Percentiles rank a stretch among this genome's conserved stretches.
phyloP scores from a whole-genome alignment of 2,329 filamentous ascomycete genomes.

The Herpotrichia juniperi region DNA sequence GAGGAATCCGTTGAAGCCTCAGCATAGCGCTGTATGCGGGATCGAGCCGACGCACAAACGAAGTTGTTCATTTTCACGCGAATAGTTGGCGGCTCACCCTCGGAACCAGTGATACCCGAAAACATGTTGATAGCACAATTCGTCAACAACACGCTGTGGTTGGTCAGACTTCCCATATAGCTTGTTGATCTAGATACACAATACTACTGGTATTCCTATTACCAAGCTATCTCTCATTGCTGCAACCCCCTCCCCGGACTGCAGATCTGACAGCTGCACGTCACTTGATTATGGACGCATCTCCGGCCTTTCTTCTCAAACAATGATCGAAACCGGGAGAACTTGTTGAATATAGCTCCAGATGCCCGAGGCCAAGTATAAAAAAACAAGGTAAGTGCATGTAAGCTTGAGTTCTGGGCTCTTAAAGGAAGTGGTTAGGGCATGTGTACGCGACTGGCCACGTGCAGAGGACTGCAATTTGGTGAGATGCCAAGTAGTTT shows the following conservation, averaged over 20 bases:
- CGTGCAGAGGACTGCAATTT: not conserved
- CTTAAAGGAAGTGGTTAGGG: not conserved
- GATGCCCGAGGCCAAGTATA: conserved; percentile 69
- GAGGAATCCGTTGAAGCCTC: not conserved
- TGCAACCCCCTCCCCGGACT: conserved; percentile 69
- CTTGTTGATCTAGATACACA: too few species aligned
- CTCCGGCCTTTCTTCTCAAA: conserved; percentile 64
- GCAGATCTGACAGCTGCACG: conserved; percentile 67
- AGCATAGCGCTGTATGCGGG: not conserved
- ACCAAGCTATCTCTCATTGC: conserved; percentile 56
- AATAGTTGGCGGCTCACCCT: not conserved
- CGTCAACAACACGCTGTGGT: too few species aligned
- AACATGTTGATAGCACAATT: too few species aligned
- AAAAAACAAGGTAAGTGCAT: conserved; percentile 41
- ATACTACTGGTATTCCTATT: too few species aligned
- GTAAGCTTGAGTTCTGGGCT: not conserved
- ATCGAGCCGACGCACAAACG: too few species aligned
- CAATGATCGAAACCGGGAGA: conserved; percentile 66
- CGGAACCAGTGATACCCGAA: not conserved
- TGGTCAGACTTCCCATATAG: too few species aligned
- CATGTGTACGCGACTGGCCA: not conserved
- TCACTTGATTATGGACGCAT: conserved; percentile 59
- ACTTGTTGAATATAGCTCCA: conserved; percentile 70
- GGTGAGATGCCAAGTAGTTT: not conserved
- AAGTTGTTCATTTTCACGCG: too few species aligned